Evolutionary conservation across 371 early-diverging fungal species (phyloP), one percentile per base, ranked within the genome.

Genomic region (Apophysomyces elegans): DNA sequence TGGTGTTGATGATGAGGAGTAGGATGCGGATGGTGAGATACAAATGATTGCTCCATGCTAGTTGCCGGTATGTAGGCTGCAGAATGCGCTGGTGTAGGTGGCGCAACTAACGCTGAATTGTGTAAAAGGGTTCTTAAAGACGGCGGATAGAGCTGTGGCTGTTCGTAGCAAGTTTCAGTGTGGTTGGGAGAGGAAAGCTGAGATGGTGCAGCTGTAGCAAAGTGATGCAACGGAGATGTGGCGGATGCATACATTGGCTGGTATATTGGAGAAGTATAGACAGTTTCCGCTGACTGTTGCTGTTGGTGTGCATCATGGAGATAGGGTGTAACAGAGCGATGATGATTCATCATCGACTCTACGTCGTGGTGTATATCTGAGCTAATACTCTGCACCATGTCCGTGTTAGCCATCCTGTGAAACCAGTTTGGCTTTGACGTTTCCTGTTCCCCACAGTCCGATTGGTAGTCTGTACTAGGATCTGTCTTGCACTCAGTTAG

Each of bases 341-440:
- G 54, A 26, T 50, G 54, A 9, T 16, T 9, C 21, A 67, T 62
- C 37, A 62, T 59, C 16, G 68, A 61, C 5, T 66, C 61, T 8
- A 70, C 65, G n/a, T 58, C 67, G 61, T 63, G 67, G 13, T 73
- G 77, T 43, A 79, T 71, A 60, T 78, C 77, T 50, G 81, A 65
- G 0, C 76, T 74, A 12, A 81, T 77, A 0, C 82, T 79, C 50
- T 79, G 79, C 1, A 81, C 67, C 2, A 81, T 73, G 47, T 74
- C 75, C 8, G 77, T 71, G 57, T 77, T 79, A 59, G 77, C 69
- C 73, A 79, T 75, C 7, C 82, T 74, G 21, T 62, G 62, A 26
- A 18, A 62, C 50, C 36, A 46, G 11, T 35, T 45, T 37, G 18
- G 46, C 43, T 16, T 57, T n/a, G 35, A 43, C 18, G 12, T 39